Evolutionary conservation across 345 rosid genomes (phyloP), one percentile per base, ranked within the genome.

Genomic region (Erysimum cheiranthoides): DNA sequence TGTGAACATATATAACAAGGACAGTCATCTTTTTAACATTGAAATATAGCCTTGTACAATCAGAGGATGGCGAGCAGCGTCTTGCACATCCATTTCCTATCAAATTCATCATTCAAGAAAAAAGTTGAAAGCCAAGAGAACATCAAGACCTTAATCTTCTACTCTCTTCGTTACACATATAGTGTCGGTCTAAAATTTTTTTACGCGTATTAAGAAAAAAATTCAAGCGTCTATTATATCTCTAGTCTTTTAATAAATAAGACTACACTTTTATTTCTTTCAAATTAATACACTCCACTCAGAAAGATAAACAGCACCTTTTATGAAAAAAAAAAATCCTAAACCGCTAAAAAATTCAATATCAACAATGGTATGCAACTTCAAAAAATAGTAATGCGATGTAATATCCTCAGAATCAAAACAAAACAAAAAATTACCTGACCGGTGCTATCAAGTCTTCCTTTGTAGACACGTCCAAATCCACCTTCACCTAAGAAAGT

Each of bases 401-500:
- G 39, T 10, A 31, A 56, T 13, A 5, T 47, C 30, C 38, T 27
- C 8, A 47, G 2, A 21, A 4, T 10, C 13, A 21, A 46, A 50
- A 50, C 54, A 10, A 50, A 21, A 50, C 14, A 50, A 4, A 50
- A 50, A 50, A 50, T 21, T 50, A 95, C 99, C 96, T 95, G 99
- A 76, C 93, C 93, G 43, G 97, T 92, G 84, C 83, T 88, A 77
- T 92, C 97, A 34, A 95, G 96, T 35, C 73, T 77, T 18, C 99
- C 99, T 73, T 88, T 95, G 83, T 95, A 90, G 21, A 95, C 99
- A 59, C 86, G 96, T 8, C 99, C 99, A 25, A 95, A 95, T 36
- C 99, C 97, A 46, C 99, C 99, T 90, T 95, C 99, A 6, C 99
- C 99, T 68, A 95, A 57, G 83, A 92, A 95, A 57, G 87, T 89